Evolutionary conservation across 805 yeast genomes (phyloP), one percentile per base, ranked within the genome.

Genomic region (Hemisphaericaspora nanyangensis): DNA sequence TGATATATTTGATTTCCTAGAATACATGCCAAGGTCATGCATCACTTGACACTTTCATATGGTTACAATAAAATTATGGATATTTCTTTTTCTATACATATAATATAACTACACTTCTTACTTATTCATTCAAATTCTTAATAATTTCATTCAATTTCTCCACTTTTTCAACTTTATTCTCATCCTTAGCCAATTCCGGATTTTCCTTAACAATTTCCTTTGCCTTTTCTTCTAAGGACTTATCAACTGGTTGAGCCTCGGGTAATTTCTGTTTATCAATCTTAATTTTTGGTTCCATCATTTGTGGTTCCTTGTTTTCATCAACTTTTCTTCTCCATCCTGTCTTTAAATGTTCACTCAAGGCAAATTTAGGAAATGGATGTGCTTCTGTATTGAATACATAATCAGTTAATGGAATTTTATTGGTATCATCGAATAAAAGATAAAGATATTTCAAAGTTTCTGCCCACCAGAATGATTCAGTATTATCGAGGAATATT

Each of bases 331-430:
- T 70, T 29, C 52, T 50, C 86, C 87, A 82, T 0, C 85, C 85
- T 3, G 88, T 82, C 34, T 65, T 66, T 53, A 81, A 78, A 39
- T 56, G 49, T 7, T 74, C 68, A 18, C 62, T 66, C 66, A 72
- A 60, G 18, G 72, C 74, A 43, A 87, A 76, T 29, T 67, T 72
- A n/a, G 96, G 96, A 61, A 89, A 77, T 27, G 95, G 93, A 58
- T 89, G 97, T 0, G 95, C 97, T 56, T 89, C 96, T 1, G 96
- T 88, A 63, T 87, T 90, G 70, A 86, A 87, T 5, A 90, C 88
- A 38, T 80, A 74, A 42, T 80, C 63, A 34, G 76, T 77, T 49
- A 89, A 65, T 22, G 90, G 88, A 46, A 85, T 62, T 39, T 78
- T 71, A 45, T 74, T 68, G 13, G 71, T 70, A 49, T 79, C 80